phyloP scores from a whole-genome alignment of 306 rosid species.

The Prunus campanulata region DNA sequence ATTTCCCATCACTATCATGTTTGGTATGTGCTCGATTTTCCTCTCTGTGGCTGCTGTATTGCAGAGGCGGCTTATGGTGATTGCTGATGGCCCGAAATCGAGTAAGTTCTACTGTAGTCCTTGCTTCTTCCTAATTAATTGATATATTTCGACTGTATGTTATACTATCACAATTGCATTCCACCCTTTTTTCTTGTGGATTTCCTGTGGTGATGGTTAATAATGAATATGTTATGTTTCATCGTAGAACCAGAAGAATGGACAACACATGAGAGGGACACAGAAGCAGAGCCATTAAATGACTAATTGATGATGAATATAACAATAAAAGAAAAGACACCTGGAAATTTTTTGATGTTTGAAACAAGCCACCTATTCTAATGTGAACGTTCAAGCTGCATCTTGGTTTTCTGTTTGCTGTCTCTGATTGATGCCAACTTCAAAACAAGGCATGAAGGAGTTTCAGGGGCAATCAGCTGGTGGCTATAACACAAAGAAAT shows the following conservation, averaged over 20 bases:
- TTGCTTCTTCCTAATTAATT: not conserved
- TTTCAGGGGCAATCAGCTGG: slow-evolving; percentile 15
- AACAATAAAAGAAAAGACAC: not conserved
- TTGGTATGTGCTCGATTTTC: slow-evolving; percentile 98
- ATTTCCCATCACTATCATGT: slow-evolving; percentile 95
- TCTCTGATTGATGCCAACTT: not conserved
- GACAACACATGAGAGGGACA: slow-evolving; percentile 55
- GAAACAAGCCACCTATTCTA: slow-evolving; percentile 6
- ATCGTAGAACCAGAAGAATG: slow-evolving; percentile 68
- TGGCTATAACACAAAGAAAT: slow-evolving; percentile 25
- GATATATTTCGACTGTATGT: not conserved
- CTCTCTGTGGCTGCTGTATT: slow-evolving; percentile 72
- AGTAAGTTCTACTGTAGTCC: slow-evolving; percentile 43
- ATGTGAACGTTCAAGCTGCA: not conserved
- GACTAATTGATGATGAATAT: slow-evolving; percentile 37
- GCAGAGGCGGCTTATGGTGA: slow-evolving; percentile 82
- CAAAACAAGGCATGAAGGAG: not conserved
- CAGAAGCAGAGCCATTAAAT: slow-evolving; percentile 79
- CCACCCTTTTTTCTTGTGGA: not conserved
- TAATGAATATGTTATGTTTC: slow-evolving; percentile 14
- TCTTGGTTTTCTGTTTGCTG: slow-evolving; percentile 1
- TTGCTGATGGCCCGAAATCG: slow-evolving; percentile 66
- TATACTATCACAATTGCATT: not conserved
- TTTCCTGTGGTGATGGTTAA: slow-evolving; percentile 8
- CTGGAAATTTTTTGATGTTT: slow-evolving; percentile 2